A percentile compares a stretch with the other conserved stretches of the same genome.
phyloP scores from a whole-genome alignment of 176 grass and related monocot species.

The Aegilops tauschii region DNA sequence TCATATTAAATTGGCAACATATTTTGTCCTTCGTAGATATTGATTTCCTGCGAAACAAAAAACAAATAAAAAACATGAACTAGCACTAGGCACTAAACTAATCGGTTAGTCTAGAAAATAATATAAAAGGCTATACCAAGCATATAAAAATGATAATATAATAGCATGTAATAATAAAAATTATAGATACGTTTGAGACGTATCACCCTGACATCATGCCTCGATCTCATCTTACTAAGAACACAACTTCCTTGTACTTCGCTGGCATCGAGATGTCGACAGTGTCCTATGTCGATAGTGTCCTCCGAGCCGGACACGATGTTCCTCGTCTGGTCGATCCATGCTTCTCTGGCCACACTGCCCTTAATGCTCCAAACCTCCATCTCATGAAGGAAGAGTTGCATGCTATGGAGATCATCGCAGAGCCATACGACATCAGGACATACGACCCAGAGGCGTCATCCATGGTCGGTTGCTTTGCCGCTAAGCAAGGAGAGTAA shows the following conservation, averaged over 20 bases:
- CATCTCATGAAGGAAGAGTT: slow-evolving; percentile 23
- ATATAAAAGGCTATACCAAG: no score
- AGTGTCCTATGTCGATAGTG: slow-evolving; percentile 4
- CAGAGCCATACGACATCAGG: slow-evolving; percentile 23
- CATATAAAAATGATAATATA: no score
- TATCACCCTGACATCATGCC: neutral
- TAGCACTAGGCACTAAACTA: no score
- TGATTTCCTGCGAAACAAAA: no score
- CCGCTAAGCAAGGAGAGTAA: slow-evolving; percentile 21
- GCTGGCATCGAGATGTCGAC: slow-evolving; percentile 3
- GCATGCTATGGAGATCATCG: slow-evolving; percentile 30
- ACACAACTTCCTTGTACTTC: neutral
- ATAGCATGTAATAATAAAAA: no score
- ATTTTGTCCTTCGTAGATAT: no score
- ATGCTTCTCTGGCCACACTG: slow-evolving; percentile 7
- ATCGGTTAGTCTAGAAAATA: no score
- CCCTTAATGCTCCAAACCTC: neutral
- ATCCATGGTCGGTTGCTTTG: neutral
- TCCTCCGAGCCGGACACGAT: slow-evolving; percentile 11
- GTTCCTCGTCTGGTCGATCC: slow-evolving; percentile 27
- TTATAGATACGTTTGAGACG: no score
- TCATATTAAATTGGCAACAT: no score
- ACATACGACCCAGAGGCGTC: neutral
- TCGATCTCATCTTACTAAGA: neutral
- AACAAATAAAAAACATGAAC: no score